These are phyloP conservation scores for Pyracantha coccinea DNA, from an alignment of 331 rosid species.

Conservation along the genomic window DNA sequence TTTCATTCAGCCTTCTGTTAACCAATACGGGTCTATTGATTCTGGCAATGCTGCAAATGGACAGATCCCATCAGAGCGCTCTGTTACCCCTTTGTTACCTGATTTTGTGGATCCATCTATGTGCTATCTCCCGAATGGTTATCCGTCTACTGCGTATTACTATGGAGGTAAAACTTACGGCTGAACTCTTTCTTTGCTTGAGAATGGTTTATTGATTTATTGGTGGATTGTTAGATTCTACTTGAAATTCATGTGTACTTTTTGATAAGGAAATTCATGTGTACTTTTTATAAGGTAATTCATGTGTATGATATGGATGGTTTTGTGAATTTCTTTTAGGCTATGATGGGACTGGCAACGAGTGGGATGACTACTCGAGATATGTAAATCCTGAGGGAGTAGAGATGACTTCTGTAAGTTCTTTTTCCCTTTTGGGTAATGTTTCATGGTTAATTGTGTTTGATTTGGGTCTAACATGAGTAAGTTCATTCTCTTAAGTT, in stretches of 20 bases:
- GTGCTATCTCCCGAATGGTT: constrained; percentile 76
- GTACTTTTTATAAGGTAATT: background rate
- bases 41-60: constrained; percentile 54
- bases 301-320: background rate
- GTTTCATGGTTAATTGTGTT: background rate
- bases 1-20: constrained; percentile 45
- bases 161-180: constrained; percentile 55
- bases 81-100: constrained; percentile 59
- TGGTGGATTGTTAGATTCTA: background rate
- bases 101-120: constrained; percentile 66
- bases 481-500: background rate
- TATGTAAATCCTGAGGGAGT: constrained; percentile 74
- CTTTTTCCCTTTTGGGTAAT: background rate
- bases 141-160: constrained; percentile 62
- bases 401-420: constrained; percentile 75
- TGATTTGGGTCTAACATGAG: background rate
- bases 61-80: constrained; percentile 75
- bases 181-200: background rate
- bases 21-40: constrained; percentile 68
- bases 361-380: constrained; percentile 83
- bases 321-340: constrained; percentile 24
- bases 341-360: constrained; percentile 60
- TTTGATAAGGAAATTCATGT: background rate
- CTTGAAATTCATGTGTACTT: no score
- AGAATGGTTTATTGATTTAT: background rate